Percentiles rank a stretch among this genome's conserved stretches.
These are phyloP conservation scores for Volvox carteri DNA, from an alignment of 163 green algal species.

Conservation along the genomic window DNA sequence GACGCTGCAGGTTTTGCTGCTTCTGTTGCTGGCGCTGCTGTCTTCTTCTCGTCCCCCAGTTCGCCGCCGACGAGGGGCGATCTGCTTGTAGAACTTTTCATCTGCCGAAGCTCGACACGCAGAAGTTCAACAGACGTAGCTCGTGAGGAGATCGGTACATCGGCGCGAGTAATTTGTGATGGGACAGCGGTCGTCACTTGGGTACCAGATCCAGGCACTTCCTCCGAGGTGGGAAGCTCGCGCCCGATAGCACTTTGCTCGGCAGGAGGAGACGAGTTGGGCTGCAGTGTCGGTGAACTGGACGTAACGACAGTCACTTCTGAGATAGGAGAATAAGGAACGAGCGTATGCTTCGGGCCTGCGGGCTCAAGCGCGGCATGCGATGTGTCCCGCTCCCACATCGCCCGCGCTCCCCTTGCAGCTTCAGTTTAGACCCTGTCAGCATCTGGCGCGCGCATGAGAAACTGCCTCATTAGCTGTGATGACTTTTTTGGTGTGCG, in stretches of 20 bases:
- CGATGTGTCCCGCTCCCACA: slow-evolving; percentile 22
- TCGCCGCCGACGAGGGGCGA: neutral
- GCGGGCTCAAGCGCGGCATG: neutral
- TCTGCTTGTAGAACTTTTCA: neutral
- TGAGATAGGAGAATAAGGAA: too few species aligned
- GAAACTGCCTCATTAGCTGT: too few species aligned
- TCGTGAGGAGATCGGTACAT: neutral
- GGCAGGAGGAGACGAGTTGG: too few species aligned
- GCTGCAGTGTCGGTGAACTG: too few species aligned
- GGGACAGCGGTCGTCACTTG: neutral
- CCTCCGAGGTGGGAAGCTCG: neutral
- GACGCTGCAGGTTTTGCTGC: too few species aligned
- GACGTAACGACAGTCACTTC: too few species aligned
- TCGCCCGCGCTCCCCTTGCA: slow-evolving; percentile 3
- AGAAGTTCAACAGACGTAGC: neutral
- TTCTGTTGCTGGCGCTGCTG: neutral
- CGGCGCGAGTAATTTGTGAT: neutral
- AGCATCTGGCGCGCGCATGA: slow-evolving; percentile 7
- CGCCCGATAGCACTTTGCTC: neutral
- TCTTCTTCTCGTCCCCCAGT: neutral
- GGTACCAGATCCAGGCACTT: neutral
- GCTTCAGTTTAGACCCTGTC: neutral
- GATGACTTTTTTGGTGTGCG: too few species aligned
- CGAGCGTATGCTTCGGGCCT: too few species aligned
- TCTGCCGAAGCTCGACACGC: neutral